Percentiles rank a stretch among this genome's conserved stretches.
Evolutionary conservation across 805 yeast genomes (phyloP).

Genomic region (Nakazawaea ishiwadae): DNA sequence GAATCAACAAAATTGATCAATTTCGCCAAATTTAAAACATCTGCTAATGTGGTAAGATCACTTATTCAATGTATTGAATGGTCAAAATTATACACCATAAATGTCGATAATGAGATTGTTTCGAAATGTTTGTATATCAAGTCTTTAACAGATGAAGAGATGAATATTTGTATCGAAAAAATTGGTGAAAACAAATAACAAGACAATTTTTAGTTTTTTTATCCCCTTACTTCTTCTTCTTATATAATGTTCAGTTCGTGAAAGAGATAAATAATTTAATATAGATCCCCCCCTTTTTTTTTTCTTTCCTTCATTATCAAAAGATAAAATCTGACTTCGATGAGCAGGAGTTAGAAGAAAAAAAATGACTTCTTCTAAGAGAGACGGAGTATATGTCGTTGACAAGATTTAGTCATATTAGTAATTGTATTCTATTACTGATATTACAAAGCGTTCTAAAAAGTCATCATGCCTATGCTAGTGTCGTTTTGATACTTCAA

Average conservation of each 20-base stretch:
- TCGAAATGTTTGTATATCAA: slow-evolving; percentile 83
- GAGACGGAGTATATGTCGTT: no score
- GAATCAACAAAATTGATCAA: slow-evolving; percentile 50
- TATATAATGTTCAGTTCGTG: neutral
- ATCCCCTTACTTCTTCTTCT: neutral
- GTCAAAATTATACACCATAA: slow-evolving; percentile 62
- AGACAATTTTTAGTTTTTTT: neutral
- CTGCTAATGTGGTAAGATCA: slow-evolving; percentile 73
- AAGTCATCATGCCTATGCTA: no score
- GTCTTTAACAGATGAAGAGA: slow-evolving; percentile 69
- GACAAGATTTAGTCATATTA: no score
- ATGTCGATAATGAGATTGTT: slow-evolving; percentile 56
- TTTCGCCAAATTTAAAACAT: slow-evolving; percentile 69
- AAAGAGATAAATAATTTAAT: no score
- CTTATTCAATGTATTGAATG: slow-evolving; percentile 81
- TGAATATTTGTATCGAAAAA: slow-evolving; percentile 34
- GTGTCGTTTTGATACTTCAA: no score
- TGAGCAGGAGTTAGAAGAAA: no score
- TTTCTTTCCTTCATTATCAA: no score
- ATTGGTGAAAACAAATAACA: neutral
- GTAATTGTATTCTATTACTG: no score
- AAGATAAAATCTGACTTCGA: no score
- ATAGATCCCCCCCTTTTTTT: no score
- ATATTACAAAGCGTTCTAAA: no score
- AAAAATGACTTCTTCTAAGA: no score